A percentile compares a stretch with the other conserved stretches of the same genome.
Conservation (phyloP, 2,329 filamentous ascomycete genomes). For the Mycocentrospora acerina region DNA sequence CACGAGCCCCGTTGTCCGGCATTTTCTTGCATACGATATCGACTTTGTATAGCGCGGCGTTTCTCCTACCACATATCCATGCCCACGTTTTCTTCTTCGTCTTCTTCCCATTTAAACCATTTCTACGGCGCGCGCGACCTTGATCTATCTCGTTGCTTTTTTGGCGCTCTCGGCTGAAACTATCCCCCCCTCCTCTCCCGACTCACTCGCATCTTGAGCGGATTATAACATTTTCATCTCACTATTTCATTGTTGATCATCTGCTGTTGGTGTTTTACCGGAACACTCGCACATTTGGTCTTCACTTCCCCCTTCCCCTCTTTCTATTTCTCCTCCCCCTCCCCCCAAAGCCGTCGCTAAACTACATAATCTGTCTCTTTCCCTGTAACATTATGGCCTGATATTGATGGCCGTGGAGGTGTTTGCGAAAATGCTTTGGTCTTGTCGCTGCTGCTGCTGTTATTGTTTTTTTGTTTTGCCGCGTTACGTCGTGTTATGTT, state of each 20-base stretch:
- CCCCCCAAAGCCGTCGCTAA: not conserved
- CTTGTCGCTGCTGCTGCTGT: no score
- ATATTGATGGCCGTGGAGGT: no score
- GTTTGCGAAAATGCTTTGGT: no score
- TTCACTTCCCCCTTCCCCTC: no score
- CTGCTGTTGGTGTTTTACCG: no score
- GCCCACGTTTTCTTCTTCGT: conserved; percentile 5
- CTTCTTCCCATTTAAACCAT: conserved; percentile 6
- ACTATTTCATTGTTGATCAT: not conserved
- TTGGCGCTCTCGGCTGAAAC: conserved; percentile 2
- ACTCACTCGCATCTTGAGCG: conserved; percentile 2
- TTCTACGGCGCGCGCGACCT: not conserved
- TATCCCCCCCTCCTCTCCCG: not conserved
- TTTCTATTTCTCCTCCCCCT: not conserved
- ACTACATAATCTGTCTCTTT: not conserved
- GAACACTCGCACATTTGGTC: no score
- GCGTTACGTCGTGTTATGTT: no score
- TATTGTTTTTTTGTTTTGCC: no score
- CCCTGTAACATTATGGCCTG: no score
- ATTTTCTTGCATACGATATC: no score
- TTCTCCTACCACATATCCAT: conserved; percentile 10
- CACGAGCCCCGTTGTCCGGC: conserved; percentile 1
- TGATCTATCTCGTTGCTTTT: not conserved
- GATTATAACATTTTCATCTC: not conserved
- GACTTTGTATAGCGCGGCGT: conserved; percentile 32